phyloP scores from a whole-genome alignment of 78 protist species.

The Dictyostelium firmibasis region DNA sequence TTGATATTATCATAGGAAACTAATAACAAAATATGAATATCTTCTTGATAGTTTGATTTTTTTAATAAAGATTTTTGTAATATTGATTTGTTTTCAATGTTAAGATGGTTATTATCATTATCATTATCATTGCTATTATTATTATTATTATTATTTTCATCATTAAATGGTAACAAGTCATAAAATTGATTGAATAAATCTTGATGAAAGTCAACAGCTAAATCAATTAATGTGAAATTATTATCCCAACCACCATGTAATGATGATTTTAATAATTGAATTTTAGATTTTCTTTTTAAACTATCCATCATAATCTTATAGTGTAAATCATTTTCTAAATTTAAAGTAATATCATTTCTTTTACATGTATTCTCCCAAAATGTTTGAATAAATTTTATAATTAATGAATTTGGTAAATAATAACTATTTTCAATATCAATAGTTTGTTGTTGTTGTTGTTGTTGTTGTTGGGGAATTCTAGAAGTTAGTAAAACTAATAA shows the following conservation, averaged over 20 bases:
- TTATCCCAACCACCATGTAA: neutral
- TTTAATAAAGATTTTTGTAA: neutral
- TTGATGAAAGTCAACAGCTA: conserved; percentile 15
- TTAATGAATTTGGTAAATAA: conserved; percentile 21
- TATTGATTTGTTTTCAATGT: neutral
- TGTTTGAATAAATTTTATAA: neutral
- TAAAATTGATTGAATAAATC: conserved; percentile 17
- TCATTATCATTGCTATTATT: neutral
- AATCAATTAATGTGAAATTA: conserved; percentile 4
- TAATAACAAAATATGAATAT: neutral
- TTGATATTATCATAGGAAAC: neutral
- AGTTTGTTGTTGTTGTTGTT: neutral
- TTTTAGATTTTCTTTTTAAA: neutral
- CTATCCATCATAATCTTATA: conserved; percentile 17
- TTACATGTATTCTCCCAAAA: conserved; percentile 8
- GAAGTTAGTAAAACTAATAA: neutral
- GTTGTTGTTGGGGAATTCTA: conserved; percentile 3
- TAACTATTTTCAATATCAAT: neutral
- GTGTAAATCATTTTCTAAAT: neutral
- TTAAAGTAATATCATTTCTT: neutral
- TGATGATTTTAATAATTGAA: neutral
- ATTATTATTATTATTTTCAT: neutral
- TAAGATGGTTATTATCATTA: neutral
- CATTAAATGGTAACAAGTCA: neutral
- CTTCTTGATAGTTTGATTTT: neutral